Percentiles rank a stretch among this genome's conserved stretches.
Evolutionary conservation across 2,329 filamentous ascomycete genomes (phyloP).

Genomic region (Aspergillus melleus): DNA sequence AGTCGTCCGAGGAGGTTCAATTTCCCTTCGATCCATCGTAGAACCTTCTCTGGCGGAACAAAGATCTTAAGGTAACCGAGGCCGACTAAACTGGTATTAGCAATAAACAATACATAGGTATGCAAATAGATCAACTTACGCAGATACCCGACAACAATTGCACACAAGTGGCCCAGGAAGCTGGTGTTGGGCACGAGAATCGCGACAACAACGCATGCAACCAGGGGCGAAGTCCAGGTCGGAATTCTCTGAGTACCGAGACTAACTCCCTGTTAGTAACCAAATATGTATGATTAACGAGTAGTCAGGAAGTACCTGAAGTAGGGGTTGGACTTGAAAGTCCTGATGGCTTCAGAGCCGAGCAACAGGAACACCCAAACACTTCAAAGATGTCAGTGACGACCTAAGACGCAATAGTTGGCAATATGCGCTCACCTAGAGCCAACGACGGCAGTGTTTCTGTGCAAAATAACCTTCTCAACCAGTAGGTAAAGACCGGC

Average conservation of each 20-base stretch:
- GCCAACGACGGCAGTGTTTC: conserved; percentile 75
- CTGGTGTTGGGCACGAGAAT: conserved; percentile 79
- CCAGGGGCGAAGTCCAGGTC: conserved; percentile 87
- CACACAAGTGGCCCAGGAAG: conserved; percentile 82
- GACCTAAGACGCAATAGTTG: background rate
- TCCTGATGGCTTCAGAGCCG: conserved; percentile 80
- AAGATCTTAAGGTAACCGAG: conserved; percentile 87
- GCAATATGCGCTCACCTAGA: conserved; percentile 63
- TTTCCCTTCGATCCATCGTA: conserved; percentile 86
- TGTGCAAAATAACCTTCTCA: conserved; percentile 69
- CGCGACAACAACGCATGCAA: conserved; percentile 70
- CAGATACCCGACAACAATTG: conserved; percentile 79
- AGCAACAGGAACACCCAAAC: conserved; percentile 92
- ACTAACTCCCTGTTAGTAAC: conserved; percentile 35
- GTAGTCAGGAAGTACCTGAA: conserved; percentile 54
- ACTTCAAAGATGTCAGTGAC: conserved; percentile 48
- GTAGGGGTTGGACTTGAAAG: conserved; percentile 76
- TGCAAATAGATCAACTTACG: conserved; percentile 56
- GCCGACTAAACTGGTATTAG: conserved; percentile 58
- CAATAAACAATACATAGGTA: background rate
- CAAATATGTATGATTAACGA: background rate
- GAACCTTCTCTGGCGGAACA: conserved; percentile 81
- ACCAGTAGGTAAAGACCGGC: conserved; percentile 77
- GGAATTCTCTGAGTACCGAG: conserved; percentile 71
- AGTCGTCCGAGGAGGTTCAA: conserved; percentile 80